Percentiles rank a stretch among this genome's conserved stretches.
These are phyloP conservation scores for Cladobotryum mycophilum DNA, from an alignment of 2,329 filamentous ascomycete species.

Conservation along the genomic window DNA sequence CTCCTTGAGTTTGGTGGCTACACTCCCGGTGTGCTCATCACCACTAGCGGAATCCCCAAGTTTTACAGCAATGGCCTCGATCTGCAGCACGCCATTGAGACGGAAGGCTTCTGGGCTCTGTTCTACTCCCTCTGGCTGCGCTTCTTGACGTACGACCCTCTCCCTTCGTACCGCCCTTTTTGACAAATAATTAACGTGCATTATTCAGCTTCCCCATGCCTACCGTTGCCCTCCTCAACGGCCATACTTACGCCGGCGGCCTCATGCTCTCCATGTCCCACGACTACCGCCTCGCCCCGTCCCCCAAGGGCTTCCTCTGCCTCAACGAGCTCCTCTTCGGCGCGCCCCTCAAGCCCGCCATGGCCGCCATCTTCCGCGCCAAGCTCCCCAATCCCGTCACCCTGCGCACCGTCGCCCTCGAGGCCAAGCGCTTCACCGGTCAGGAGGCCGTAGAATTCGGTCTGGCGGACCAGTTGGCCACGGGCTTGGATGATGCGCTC, in stretches of 20 bases:
- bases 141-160: constrained; percentile 34
- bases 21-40: constrained; percentile 67
- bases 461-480: constrained; percentile 60
- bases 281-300: constrained; percentile 75
- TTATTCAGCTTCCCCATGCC: constrained; percentile 63
- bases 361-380: constrained; percentile 67
- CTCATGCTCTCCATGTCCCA: constrained; percentile 77
- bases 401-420: constrained; percentile 63
- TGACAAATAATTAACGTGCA: background rate
- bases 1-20: constrained; percentile 60
- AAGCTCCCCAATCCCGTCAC: constrained; percentile 50
- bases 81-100: constrained; percentile 56
- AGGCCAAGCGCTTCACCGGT: constrained; percentile 62
- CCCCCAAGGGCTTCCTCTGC: constrained; percentile 64
- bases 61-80: constrained; percentile 85
- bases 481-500: constrained; percentile 55
- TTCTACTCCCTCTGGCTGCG: constrained; percentile 61
- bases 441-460: constrained; percentile 58
- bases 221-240: constrained; percentile 71
- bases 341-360: constrained; percentile 64
- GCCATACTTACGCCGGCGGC: constrained; percentile 77
- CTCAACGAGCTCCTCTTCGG: constrained; percentile 79
- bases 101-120: constrained; percentile 55
- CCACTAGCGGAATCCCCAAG: constrained; percentile 67
- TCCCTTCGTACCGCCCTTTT: background rate